phyloP scores from a whole-genome alignment of 108 stramenopile species.

The Discostella stelligeroides region DNA sequence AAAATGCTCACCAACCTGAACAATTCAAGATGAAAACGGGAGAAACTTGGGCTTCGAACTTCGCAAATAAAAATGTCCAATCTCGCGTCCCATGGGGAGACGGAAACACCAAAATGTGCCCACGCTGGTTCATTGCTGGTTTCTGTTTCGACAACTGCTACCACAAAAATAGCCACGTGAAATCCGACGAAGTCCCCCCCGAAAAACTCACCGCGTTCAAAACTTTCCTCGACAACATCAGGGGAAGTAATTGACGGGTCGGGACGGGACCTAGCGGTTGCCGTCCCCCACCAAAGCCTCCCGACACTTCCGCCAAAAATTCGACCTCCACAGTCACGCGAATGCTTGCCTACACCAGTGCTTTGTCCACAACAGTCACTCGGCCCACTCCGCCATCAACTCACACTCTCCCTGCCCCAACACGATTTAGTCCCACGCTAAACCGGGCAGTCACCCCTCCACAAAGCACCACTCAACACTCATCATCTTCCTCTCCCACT shows the following conservation, averaged over 20 bases:
- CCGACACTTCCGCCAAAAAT: not conserved
- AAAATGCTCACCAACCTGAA: not conserved
- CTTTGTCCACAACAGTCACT: not conserved
- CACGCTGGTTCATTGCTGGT: not conserved
- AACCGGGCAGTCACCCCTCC: too few relatives aligned
- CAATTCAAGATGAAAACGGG: not conserved
- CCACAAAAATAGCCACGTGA: not conserved
- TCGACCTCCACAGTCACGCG: not conserved
- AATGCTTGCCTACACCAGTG: too few relatives aligned
- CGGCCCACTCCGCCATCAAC: not conserved
- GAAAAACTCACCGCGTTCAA: not conserved
- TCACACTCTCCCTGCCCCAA: too few relatives aligned
- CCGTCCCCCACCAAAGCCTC: conserved; percentile 7
- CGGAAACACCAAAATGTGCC: not conserved
- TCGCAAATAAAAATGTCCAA: not conserved
- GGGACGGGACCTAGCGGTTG: conserved; percentile 13
- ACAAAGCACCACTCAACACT: too few relatives aligned
- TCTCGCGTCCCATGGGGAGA: not conserved
- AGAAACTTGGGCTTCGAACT: not conserved
- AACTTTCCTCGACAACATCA: not conserved
- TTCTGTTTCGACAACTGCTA: conserved; percentile 11
- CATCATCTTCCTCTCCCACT: too few relatives aligned
- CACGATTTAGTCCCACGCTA: too few relatives aligned
- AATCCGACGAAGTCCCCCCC: not conserved
- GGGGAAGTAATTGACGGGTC: not conserved